Conservation (phyloP, 768 basidiomycete genomes). For the Pisolithus orientalis region DNA sequence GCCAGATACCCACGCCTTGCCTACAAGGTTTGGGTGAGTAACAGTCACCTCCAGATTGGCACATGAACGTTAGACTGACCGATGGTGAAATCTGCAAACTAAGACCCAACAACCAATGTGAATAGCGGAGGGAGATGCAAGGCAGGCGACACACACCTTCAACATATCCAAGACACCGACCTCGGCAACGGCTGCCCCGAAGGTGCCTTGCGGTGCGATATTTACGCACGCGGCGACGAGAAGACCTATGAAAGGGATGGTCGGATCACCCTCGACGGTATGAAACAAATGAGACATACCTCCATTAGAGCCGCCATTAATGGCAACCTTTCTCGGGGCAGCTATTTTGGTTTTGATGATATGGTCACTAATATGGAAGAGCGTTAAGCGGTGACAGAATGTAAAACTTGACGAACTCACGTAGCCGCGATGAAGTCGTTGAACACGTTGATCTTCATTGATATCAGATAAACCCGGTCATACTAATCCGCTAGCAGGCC, state of each 20-base stretch:
- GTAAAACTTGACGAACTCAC: conserved; percentile 33
- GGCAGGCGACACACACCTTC: conserved; percentile 39
- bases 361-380: conserved; percentile 42
- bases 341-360: conserved; percentile 69
- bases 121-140: neutral
- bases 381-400: neutral
- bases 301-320: conserved; percentile 80
- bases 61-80: conserved; percentile 32
- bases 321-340: conserved; percentile 61
- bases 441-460: conserved; percentile 58
- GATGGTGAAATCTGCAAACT: conserved; percentile 76
- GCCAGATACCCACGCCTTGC: conserved; percentile 73
- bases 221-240: conserved; percentile 83
- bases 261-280: neutral
- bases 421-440: conserved; percentile 80
- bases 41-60: neutral
- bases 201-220: conserved; percentile 66
- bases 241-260: conserved; percentile 40
- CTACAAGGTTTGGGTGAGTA: conserved; percentile 26
- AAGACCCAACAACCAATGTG: conserved; percentile 1
- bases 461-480: conserved; percentile 2
- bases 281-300: conserved; percentile 33
- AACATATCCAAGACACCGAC: conserved; percentile 79
- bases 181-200: conserved; percentile 76
- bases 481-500: neutral